Base-by-base conservation (phyloP, 2,329 filamentous ascomycete species). In the Talaromyces piceae region DNA sequence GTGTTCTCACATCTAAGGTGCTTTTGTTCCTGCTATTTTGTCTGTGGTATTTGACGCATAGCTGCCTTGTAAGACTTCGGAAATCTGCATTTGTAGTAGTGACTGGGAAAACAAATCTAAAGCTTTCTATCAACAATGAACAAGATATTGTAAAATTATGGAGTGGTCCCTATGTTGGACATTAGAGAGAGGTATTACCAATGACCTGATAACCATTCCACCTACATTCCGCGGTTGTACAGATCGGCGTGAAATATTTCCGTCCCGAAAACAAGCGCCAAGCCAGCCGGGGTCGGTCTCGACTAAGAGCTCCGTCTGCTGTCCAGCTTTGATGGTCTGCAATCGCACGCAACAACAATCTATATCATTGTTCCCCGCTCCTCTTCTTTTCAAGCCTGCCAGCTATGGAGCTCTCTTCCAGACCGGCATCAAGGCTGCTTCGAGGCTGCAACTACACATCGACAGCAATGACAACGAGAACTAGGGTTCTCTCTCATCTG, bases 371-470 rank as follows among this genome's bases (percentile, higher is more conserved):
- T 41, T 22, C 22, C 20, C 37, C 37, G 12, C 11, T 37, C 31
- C 31, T 13, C 5, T 37, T 27, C 12, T 27, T 39, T n/a, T n/a
- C n/a, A n/a, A n/a, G 44, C 31, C 27, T 23, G 51, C 41, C 57
- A 66, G 45, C 22, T n/a, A 72, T 71, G 69, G 67, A 71, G 59
- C 61, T 64, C 51, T 60, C 63, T 55, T 65, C 65, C 54, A 64
- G 63, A 55, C 66, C 67, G 56, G 59, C 64, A 12, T 59, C 61
- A 52, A 63, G 64, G 57, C 61, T 69, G 30, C 57, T 70, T 46
- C 61, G 60, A 56, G 59, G 59, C 50, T 54, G 57, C 33, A 49
- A 47, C 12, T 52, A 56, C 41, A 48, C n/a, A n/a, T n/a, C n/a
- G n/a, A n/a, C n/a, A n/a, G n/a, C n/a, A n/a, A n/a, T n/a, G n/a